phyloP scores from a whole-genome alignment of 345 rosid genomes.

The Gossypium mustelinum region DNA sequence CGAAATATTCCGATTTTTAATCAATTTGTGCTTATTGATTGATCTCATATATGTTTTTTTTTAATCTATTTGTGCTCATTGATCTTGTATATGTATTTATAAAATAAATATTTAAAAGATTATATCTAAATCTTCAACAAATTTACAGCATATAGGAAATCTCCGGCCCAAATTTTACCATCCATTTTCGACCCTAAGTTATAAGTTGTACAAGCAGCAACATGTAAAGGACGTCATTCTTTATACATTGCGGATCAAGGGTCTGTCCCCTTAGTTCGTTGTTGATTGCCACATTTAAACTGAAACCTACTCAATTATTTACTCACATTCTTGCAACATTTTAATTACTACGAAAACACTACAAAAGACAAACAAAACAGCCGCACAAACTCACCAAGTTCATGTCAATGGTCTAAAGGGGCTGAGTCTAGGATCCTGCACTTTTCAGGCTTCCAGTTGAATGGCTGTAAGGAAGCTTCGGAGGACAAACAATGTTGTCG shows the following conservation, averaged over 20 bases:
- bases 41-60: no score
- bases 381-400: constrained; percentile 16
- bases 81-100: no score
- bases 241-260: constrained; percentile 13
- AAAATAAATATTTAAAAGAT: no score
- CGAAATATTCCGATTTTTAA: no score
- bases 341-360: neutral
- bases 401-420: constrained; percentile 24
- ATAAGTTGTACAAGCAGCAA: constrained; percentile 1
- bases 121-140: no score
- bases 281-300: neutral
- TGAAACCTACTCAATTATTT: constrained; percentile 22
- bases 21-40: no score
- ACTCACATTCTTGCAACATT: constrained; percentile 20
- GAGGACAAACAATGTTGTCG: constrained; percentile 29
- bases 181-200: no score
- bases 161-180: no score
- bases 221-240: constrained; percentile 1
- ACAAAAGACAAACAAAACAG: neutral
- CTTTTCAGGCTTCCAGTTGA: constrained; percentile 25
- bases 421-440: constrained; percentile 24
- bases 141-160: no score
- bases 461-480: constrained; percentile 28
- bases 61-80: no score
- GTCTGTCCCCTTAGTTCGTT: neutral